Evolutionary conservation across 1,139 yeast genomes (phyloP), one percentile per base, ranked within the genome.

Genomic region (Candida frijolesensis): DNA sequence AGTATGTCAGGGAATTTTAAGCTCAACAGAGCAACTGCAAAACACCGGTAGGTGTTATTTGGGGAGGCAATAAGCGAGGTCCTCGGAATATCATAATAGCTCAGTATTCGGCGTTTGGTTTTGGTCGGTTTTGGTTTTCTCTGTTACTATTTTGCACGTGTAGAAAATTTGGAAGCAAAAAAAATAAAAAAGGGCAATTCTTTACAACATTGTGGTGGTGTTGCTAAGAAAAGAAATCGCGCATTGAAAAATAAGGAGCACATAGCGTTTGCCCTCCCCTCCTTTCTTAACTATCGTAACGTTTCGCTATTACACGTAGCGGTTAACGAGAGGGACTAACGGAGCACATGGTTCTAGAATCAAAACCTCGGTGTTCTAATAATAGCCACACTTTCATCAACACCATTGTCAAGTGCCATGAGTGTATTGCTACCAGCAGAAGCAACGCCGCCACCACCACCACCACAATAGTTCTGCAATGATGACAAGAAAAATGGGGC

Each of bases 361-460:
- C 37, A n/a, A n/a, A n/a, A n/a, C n/a, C n/a, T n/a, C n/a, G n/a
- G n/a, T 16, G 40, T 35, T 35, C 39, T 35, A 35, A 15, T 35
- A 35, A 18, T 37, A 37, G 27, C 40, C 40, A 37, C 40, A 35
- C 11, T 30, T 30, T 29, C n/a, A n/a, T 29, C 32, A 29, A 8
- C 11, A 11, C 32, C 32, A 29, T 8, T 29, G 25, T 16, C 40
- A 4, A 4, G 25, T 7, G 16, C 40, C 5, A 37, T 25, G 25
- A 37, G 25, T 14, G 34, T 8, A 11, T 8, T 11, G 32, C 32
- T 8, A 11, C 32, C 32, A 29, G 32, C n/a, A n/a, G n/a, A n/a
- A n/a, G n/a, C n/a, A n/a, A n/a, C 22, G 22, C 22, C 22, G 4
- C 22, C 22, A 19, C 22, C 22, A 19, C 22, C 22, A 19, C 22